phyloP scores from a whole-genome alignment of 2,329 filamentous ascomycete species.

The Coniochaeta pulveracea region DNA sequence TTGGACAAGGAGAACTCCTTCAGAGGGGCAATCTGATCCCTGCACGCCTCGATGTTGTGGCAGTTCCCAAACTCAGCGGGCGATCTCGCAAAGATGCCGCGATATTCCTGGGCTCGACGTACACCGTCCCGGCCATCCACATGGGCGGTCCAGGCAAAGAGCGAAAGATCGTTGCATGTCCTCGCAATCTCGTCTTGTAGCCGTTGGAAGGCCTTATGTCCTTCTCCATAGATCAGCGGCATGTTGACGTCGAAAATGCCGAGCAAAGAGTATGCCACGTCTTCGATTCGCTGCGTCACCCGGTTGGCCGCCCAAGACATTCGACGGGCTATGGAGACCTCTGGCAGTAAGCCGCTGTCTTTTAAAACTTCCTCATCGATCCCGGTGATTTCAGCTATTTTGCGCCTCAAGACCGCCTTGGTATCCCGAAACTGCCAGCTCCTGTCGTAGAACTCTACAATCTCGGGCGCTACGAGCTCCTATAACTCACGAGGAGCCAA shows the following conservation, averaged over 20 bases:
- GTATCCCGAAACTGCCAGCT: conserved; percentile 7
- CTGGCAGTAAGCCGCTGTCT: conserved; percentile 5
- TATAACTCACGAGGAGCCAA: too few species aligned
- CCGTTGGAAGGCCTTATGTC: conserved; percentile 12
- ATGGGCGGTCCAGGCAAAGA: conserved; percentile 9
- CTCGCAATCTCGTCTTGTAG: conserved; percentile 16
- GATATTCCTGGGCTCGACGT: conserved; percentile 4
- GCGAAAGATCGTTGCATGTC: conserved; percentile 7
- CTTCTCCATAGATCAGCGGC: conserved; percentile 18
- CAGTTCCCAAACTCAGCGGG: conserved; percentile 7
- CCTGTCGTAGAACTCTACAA: conserved; percentile 8
- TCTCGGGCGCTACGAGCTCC: conserved; percentile 8
- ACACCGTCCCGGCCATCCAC: not conserved
- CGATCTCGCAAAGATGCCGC: conserved; percentile 9
- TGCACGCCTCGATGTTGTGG: conserved; percentile 4
- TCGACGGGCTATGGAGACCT: conserved; percentile 10
- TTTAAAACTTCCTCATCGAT: conserved; percentile 7
- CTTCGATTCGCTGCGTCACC: conserved; percentile 12
- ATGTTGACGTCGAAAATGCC: conserved; percentile 17
- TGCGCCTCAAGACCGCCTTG: conserved; percentile 5
- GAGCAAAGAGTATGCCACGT: conserved; percentile 12
- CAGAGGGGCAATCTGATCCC: conserved; percentile 6
- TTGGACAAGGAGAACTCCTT: conserved; percentile 9
- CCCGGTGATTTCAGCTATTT: conserved; percentile 7
- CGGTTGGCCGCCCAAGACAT: conserved; percentile 17